These are phyloP conservation scores for Sechiopsis laciniata DNA, from an alignment of 306 rosid genomes.

Conservation along the genomic window DNA sequence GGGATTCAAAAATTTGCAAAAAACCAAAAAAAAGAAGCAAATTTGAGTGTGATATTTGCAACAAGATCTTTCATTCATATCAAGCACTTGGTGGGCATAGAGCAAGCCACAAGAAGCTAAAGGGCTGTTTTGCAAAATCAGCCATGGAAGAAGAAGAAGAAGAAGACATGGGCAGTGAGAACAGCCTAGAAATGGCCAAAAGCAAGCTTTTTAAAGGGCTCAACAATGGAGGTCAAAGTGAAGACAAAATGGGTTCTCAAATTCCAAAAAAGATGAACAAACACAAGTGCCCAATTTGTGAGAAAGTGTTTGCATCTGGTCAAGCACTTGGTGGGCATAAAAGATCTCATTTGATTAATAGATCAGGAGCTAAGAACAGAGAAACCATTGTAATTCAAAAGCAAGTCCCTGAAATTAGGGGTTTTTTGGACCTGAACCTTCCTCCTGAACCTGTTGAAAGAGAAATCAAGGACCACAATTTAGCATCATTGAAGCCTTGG, in stretches of 20 bases:
- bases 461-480: slow-evolving; percentile 29
- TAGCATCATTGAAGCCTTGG: slow-evolving; percentile 33
- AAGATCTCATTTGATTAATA: slow-evolving; percentile 22
- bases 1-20: slow-evolving; percentile 19
- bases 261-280: not conserved
- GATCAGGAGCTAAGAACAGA: slow-evolving; percentile 5
- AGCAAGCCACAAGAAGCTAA: slow-evolving; percentile 25
- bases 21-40: slow-evolving; percentile 25
- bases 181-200: slow-evolving; percentile 14
- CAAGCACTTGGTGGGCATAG: slow-evolving; percentile 29
- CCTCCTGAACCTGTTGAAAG: slow-evolving; percentile 31
- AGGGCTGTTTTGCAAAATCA: slow-evolving; percentile 17
- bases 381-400: not conserved
- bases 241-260: not conserved
- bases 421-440: slow-evolving; percentile 24
- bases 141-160: slow-evolving; percentile 8
- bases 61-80: slow-evolving; percentile 20
- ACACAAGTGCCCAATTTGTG: slow-evolving; percentile 26
- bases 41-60: slow-evolving; percentile 24
- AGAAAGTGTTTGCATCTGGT: slow-evolving; percentile 24
- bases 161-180: slow-evolving; percentile 14
- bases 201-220: not conserved
- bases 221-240: slow-evolving; percentile 16
- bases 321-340: slow-evolving; percentile 29
- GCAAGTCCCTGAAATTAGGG: slow-evolving; percentile 16